Percentiles rank a stretch among this genome's conserved stretches.
Conservation (phyloP, 2,329 filamentous ascomycete genomes). For the Dothistroma septosporum region DNA sequence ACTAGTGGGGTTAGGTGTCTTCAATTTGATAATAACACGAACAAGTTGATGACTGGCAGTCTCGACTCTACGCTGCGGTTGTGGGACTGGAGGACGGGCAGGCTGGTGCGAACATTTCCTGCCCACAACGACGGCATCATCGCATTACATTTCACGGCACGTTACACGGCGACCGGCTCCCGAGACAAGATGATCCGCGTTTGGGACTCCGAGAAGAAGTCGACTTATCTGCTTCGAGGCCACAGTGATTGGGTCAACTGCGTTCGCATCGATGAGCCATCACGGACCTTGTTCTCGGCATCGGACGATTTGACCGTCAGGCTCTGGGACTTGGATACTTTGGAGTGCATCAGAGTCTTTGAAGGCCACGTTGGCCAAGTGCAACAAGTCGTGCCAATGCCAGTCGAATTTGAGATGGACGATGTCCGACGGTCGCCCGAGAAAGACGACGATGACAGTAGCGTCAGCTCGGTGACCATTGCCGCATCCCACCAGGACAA, state of each 20-base stretch:
- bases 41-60: slow-evolving; percentile 84
- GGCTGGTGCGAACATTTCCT: slow-evolving; percentile 74
- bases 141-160: slow-evolving; percentile 79
- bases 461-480: slow-evolving; percentile 27
- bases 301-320: slow-evolving; percentile 90
- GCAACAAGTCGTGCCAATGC: slow-evolving; percentile 81
- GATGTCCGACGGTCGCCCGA: slow-evolving; percentile 57
- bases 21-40: slow-evolving; percentile 82
- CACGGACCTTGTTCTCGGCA: slow-evolving; percentile 79
- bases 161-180: slow-evolving; percentile 81
- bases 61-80: slow-evolving; percentile 84
- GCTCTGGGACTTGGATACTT: slow-evolving; percentile 87
- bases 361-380: slow-evolving; percentile 92
- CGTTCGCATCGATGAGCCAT: slow-evolving; percentile 72
- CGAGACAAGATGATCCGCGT: slow-evolving; percentile 87
- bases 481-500: slow-evolving; percentile 19
- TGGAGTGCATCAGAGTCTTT: slow-evolving; percentile 70
- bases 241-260: slow-evolving; percentile 96
- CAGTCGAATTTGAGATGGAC: slow-evolving; percentile 84
- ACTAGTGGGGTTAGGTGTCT: slow-evolving; percentile 78
- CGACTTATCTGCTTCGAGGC: slow-evolving; percentile 73
- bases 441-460: slow-evolving; percentile 41
- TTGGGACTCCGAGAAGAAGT: slow-evolving; percentile 83
- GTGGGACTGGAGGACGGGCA: slow-evolving; percentile 94
- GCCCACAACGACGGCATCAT: slow-evolving; percentile 81